phyloP scores from a whole-genome alignment of 495 filamentous ascomycete species.

The Corynascus novoguineensis region DNA sequence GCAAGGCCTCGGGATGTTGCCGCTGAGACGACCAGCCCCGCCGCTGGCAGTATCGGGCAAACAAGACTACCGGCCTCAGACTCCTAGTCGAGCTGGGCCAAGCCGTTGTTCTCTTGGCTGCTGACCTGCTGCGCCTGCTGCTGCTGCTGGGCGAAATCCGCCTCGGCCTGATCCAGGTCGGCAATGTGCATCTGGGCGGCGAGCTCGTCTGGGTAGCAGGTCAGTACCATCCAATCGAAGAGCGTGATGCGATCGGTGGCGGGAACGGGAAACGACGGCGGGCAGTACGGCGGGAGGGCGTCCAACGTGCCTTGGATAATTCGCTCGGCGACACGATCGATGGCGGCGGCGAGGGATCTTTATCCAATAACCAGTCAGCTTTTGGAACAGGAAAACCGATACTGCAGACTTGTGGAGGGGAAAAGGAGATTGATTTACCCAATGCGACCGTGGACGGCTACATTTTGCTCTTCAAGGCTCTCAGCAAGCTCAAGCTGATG shows the following conservation, averaged over 20 bases:
- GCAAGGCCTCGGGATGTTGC: not conserved
- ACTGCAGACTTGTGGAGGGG: not conserved
- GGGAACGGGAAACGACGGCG: conserved; percentile 27
- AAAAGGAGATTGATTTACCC: conserved; percentile 43
- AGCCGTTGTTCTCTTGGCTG: conserved; percentile 2
- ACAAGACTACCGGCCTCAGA: not conserved
- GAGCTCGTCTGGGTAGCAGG: conserved; percentile 31
- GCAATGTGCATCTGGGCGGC: conserved; percentile 18
- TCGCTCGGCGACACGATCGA: conserved; percentile 18
- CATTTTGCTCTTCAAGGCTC: conserved; percentile 62
- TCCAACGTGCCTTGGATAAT: conserved; percentile 27
- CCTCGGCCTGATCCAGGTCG: not conserved
- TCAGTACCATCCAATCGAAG: conserved; percentile 38
- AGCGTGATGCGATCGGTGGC: conserved; percentile 28
- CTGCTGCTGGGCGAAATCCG: not conserved
- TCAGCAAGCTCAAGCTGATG: conserved; percentile 85
- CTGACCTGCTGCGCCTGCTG: not conserved
- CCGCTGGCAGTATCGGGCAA: too few relatives aligned
- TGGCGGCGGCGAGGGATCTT: conserved; percentile 27
- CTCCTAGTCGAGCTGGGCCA: conserved; percentile 19
- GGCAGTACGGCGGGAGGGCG: conserved; percentile 25
- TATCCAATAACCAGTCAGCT: conserved; percentile 9
- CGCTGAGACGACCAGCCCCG: not conserved
- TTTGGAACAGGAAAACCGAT: not conserved
- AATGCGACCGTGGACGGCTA: conserved; percentile 60